Percentiles rank a stretch among this genome's conserved stretches.
Evolutionary conservation across 805 yeast species (phyloP).

Genomic region (Ogataea minuta): DNA sequence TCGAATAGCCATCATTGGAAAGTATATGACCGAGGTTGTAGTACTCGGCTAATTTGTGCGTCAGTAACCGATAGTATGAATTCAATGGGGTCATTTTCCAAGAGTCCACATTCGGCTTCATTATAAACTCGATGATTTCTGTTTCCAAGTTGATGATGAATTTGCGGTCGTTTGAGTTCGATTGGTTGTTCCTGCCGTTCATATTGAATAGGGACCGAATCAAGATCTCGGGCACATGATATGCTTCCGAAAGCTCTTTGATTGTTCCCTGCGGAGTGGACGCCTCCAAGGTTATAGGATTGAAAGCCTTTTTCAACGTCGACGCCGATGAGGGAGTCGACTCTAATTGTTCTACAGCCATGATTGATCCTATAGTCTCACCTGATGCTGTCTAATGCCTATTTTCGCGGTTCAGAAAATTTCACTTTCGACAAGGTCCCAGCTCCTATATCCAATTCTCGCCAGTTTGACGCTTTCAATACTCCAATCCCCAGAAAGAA

Average conservation of each 20-base stretch:
- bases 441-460: slow-evolving; percentile 3
- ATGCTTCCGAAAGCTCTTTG: slow-evolving; percentile 22
- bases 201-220: slow-evolving; percentile 31
- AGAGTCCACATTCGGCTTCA: slow-evolving; percentile 38
- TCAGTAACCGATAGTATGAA: slow-evolving; percentile 63
- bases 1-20: slow-evolving; percentile 50
- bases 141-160: slow-evolving; percentile 51
- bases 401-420: neutral
- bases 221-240: slow-evolving; percentile 30
- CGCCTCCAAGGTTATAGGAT: slow-evolving; percentile 19
- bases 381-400: neutral
- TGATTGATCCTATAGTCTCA: neutral
- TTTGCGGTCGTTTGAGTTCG: slow-evolving; percentile 38
- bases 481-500: slow-evolving; percentile 13
- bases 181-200: slow-evolving; percentile 24
- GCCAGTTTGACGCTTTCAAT: slow-evolving; percentile 5
- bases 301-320: slow-evolving; percentile 11
- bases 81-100: slow-evolving; percentile 55
- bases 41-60: slow-evolving; percentile 70
- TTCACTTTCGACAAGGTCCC: neutral
- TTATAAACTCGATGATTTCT: slow-evolving; percentile 45
- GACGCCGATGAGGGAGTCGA: slow-evolving; percentile 7
- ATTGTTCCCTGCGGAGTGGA: slow-evolving; percentile 18
- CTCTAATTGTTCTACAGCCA: slow-evolving; percentile 6
- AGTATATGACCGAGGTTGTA: slow-evolving; percentile 58